phyloP scores from a whole-genome alignment of 257 asterid genomes.

The Lantana camara region DNA sequence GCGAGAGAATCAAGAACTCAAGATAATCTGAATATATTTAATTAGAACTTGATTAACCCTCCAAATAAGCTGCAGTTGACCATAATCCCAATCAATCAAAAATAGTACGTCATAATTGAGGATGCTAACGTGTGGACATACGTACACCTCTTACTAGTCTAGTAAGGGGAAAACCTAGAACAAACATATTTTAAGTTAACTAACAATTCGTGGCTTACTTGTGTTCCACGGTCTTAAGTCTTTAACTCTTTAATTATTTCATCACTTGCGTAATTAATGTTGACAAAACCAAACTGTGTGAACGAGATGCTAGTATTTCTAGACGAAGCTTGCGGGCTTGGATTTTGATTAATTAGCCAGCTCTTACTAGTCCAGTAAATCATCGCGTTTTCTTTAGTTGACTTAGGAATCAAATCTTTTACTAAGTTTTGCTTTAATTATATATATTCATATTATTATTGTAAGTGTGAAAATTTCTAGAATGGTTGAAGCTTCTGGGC shows the following conservation, averaged over 20 bases:
- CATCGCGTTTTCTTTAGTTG: slow-evolving; percentile 21
- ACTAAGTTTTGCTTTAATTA: background rate
- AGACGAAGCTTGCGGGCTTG: slow-evolving; percentile 22
- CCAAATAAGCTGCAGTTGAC: background rate
- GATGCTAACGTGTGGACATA: background rate
- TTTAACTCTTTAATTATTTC: background rate
- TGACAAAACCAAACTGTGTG: slow-evolving; percentile 5
- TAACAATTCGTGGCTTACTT: background rate
- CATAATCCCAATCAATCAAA: background rate
- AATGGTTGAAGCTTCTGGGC: slow-evolving; percentile 16
- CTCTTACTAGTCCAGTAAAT: slow-evolving; percentile 8
- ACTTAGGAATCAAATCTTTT: slow-evolving; percentile 14
- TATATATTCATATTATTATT: too few species aligned
- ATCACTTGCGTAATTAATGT: slow-evolving; percentile 4
- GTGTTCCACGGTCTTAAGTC: slow-evolving; percentile 9
- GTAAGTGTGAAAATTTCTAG: slow-evolving; percentile 29
- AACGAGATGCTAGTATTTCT: slow-evolving; percentile 9
- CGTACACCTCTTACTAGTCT: slow-evolving; percentile 15
- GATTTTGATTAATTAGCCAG: background rate
- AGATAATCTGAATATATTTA: too few species aligned
- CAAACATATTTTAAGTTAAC: background rate
- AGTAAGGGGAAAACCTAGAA: background rate
- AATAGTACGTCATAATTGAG: background rate
- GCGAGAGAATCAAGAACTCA: too few species aligned
- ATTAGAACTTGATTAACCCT: too few species aligned